Percentiles rank a stretch among this genome's conserved stretches.
These are phyloP conservation scores for Pythium guiyangense DNA, from an alignment of 352 stramenopile species.

Conservation along the genomic window DNA sequence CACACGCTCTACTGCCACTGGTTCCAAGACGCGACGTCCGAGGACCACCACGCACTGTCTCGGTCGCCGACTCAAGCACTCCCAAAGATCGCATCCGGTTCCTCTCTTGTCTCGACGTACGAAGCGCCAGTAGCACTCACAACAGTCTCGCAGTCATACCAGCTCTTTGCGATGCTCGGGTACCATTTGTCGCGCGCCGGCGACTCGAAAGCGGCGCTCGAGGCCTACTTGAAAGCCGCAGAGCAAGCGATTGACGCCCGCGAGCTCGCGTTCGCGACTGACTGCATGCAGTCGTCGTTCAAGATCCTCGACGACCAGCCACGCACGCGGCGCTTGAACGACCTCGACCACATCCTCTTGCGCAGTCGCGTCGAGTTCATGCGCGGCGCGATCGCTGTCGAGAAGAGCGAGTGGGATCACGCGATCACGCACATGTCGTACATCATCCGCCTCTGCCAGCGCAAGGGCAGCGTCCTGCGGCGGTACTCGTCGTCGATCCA, in stretches of 20 bases:
- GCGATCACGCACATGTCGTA: slow-evolving; percentile 63
- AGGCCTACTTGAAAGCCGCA: slow-evolving; percentile 54
- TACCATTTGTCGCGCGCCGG: slow-evolving; percentile 60
- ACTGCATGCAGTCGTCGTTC: slow-evolving; percentile 73
- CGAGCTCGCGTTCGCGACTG: slow-evolving; percentile 60
- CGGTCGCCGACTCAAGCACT: not conserved
- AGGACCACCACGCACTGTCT: not conserved
- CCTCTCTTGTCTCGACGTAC: not conserved
- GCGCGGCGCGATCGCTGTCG: slow-evolving; percentile 55
- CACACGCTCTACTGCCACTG: slow-evolving; percentile 59
- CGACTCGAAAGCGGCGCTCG: slow-evolving; percentile 45
- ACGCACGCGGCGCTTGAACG: slow-evolving; percentile 34
- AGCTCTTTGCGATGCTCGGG: slow-evolving; percentile 55
- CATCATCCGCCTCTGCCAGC: slow-evolving; percentile 56
- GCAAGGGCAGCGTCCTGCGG: slow-evolving; percentile 52
- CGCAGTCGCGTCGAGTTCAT: slow-evolving; percentile 75
- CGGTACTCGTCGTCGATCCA: slow-evolving; percentile 48
- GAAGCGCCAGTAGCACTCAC: not conserved
- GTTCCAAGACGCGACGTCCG: slow-evolving; percentile 28
- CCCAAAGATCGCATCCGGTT: not conserved
- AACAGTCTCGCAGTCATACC: slow-evolving; percentile 20
- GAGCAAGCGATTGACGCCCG: slow-evolving; percentile 52
- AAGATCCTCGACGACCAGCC: slow-evolving; percentile 53
- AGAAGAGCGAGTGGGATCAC: slow-evolving; percentile 63
- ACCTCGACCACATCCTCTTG: slow-evolving; percentile 56